Evolutionary conservation across 306 rosid species (phyloP), one percentile per base, ranked within the genome.

Genomic region (Castanospermum australe): DNA sequence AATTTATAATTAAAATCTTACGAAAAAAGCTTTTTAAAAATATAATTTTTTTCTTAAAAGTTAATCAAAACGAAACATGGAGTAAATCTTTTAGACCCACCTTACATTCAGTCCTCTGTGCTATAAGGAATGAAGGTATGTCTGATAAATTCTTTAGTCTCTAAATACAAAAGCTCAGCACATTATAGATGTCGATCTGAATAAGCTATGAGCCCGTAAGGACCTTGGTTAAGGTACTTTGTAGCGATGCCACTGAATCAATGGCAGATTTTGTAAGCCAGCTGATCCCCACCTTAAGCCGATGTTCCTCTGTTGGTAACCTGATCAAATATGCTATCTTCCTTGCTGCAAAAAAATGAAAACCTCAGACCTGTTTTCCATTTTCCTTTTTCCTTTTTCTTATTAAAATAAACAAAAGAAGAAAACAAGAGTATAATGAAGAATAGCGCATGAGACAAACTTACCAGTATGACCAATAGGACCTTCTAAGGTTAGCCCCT

Each of bases 291-390:
- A 95, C 99, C 87, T 87, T 92, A 41, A 95, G 84, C 87, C 80
- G 88, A 77, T 95, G 99, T 85, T 92, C 92, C 32, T 92, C 97
- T 14, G 99, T 92, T 15, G 99, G 99, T 83, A 95, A 79, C 86
- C 99, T 88, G 47, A 93, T 83, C 90, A 92, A 83, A 90, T 95
- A 95, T 57, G 99, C 99, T 77, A 92, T 67, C 89, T 95, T 95
- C 86, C 99, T 90, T 13, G 99, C 98, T 93, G 96, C 84, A 77
- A 81, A 84, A 84, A 59, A 1, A 22, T n/a, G 60, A 77, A 75
- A 52, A 81, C 12, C 59, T 48, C 38, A 72, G n/a, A 15, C 13
- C 9, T 59, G 30, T 30, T 67, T 22, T 54, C 54, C 33, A 6
- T 42, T 22, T 52, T 67, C 24, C 28, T 54, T 4, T 62, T 6